These are phyloP conservation scores for Aristolochia californica DNA, from an alignment of 164 flowering plant genomes.

Conservation along the genomic window DNA sequence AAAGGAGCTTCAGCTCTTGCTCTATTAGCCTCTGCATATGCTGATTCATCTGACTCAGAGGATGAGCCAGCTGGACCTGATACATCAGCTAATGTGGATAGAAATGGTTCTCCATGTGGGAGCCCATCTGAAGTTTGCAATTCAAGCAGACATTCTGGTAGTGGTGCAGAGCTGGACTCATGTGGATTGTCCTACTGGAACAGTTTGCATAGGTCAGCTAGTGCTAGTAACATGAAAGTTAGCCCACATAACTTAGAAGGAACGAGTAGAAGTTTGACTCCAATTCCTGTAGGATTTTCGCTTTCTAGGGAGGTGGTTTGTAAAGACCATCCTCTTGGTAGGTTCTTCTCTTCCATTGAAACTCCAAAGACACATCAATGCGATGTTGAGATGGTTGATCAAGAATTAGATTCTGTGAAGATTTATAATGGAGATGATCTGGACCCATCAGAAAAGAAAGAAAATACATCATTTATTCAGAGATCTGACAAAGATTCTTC, in stretches of 20 bases:
- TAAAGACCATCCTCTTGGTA: constrained; percentile 3
- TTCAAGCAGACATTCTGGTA: constrained; percentile 7
- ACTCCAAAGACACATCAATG: constrained; percentile 7
- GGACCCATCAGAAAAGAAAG: constrained; percentile 16
- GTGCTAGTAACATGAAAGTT: too few relatives aligned
- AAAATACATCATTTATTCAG: constrained; percentile 19
- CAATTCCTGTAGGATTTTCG: constrained; percentile 7
- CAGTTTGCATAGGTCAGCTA: too few relatives aligned
- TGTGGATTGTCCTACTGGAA: background rate
- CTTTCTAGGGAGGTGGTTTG: background rate
- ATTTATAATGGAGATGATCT: constrained; percentile 8
- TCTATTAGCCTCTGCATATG: constrained; percentile 67
- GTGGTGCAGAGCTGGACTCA: background rate
- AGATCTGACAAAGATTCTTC: constrained; percentile 61
- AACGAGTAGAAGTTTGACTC: constrained; percentile 16
- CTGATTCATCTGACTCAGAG: constrained; percentile 81
- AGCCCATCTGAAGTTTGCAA: constrained; percentile 14
- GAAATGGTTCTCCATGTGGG: constrained; percentile 16
- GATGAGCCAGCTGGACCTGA: constrained; percentile 40
- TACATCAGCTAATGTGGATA: constrained; percentile 15
- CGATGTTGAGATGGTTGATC: constrained; percentile 6
- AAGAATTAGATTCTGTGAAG: constrained; percentile 7
- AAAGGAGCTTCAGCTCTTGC: constrained; percentile 56
- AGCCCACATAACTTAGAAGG: constrained; percentile 20
- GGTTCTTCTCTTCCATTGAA: background rate